Base-by-base conservation (phyloP, 345 rosid genomes). In the Turnera subulata region DNA sequence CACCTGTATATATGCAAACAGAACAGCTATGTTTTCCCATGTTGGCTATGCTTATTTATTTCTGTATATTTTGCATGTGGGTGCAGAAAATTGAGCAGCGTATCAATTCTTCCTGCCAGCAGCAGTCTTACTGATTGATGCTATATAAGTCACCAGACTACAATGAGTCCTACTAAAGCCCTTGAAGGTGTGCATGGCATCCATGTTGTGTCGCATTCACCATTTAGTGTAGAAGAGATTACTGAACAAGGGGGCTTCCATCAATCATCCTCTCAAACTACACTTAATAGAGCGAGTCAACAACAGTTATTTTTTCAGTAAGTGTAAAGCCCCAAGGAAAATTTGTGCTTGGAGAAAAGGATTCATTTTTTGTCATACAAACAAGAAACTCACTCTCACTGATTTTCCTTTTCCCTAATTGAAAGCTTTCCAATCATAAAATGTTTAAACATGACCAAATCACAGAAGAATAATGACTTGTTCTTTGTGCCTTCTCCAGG, bases 131-230 rank as follows among this genome's bases (percentile, higher is more conserved):
- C 49, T 21, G 33, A 37, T 56, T 24, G 64, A 46, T 37, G 44
- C 61, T 58, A 3, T 29, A 29, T 29, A 29, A 61, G 84, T 73
- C 78, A 67, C 17, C 71, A 71, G 72, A 66, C 61, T 50, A 63
- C 63, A 62, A 61, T 62, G 25, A 66, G 68, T 50, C 20, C 81
- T 18, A 78, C 84, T 57, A 86, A 68, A 53, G 77, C 83, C 78
- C 76, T 93, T 20, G 86, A 87, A 56, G 80, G 88, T 70, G 74
- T 89, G 45, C 91, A 77, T 63, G 94, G 97, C 23, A 77, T 93
- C 46, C 96, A 76, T 59, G 83, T 89, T 19, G 65, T 74, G 25
- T 82, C 90, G 63, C 91, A 79, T 60, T 79, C 89, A 0, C 94
- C 97, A 14, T 93, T 89, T 69, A 60, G 69, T 20, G 53, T 68